Evolutionary conservation across 495 filamentous ascomycete species (phyloP).

Genomic region (Neurospora intermedia): DNA sequence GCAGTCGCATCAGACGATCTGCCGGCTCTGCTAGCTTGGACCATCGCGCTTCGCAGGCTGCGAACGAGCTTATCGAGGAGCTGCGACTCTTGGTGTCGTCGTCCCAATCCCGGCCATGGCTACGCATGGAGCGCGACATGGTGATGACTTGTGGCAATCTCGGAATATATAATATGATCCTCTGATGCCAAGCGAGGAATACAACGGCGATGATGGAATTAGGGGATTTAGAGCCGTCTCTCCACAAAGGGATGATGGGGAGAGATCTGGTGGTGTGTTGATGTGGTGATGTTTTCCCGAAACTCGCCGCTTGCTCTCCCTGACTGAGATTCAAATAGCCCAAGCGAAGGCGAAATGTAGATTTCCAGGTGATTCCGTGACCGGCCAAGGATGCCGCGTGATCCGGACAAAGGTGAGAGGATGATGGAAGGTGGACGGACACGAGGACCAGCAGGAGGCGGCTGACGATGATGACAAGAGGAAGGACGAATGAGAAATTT

Average conservation of each 20-base stretch:
- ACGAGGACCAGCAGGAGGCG: background rate
- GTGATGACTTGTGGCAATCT: background rate
- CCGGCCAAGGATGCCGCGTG: background rate
- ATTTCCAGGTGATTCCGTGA: background rate
- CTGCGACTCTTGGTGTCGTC: background rate
- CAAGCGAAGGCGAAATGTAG: background rate
- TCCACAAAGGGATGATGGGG: background rate
- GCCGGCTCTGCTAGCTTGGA: background rate
- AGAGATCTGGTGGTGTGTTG: background rate
- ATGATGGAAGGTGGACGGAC: background rate
- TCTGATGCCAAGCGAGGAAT: background rate
- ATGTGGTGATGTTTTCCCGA: background rate
- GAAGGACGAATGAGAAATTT: background rate
- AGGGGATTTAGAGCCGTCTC: background rate
- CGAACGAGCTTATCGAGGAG: background rate
- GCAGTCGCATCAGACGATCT: slow-evolving; percentile 16
- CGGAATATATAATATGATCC: background rate
- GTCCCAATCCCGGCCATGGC: background rate
- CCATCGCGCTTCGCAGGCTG: slow-evolving; percentile 1
- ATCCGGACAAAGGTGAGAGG: background rate
- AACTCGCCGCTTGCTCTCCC: background rate
- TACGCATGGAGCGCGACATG: background rate
- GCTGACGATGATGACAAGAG: background rate
- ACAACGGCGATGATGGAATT: background rate
- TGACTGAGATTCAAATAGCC: background rate